These are phyloP conservation scores for Jacaranda copaia DNA, from an alignment of 257 asterid species.

Conservation along the genomic window DNA sequence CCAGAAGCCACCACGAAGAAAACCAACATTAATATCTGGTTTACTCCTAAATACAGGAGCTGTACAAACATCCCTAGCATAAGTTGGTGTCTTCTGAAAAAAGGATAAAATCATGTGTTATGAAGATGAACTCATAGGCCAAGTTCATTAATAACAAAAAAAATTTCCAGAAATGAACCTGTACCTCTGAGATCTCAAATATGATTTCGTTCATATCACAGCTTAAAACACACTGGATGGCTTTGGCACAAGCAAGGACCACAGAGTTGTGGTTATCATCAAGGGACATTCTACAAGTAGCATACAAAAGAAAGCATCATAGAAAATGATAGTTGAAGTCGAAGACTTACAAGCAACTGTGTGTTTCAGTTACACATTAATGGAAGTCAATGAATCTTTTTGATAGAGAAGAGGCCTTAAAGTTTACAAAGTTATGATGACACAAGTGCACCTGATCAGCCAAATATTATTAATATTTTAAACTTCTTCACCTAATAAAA, in stretches of 20 bases:
- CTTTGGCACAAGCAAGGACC: slow-evolving; percentile 86
- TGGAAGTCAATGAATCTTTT: not conserved
- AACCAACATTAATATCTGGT: slow-evolving; percentile 77
- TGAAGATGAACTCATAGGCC: slow-evolving; percentile 25
- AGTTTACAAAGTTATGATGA: too few species aligned
- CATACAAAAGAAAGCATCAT: slow-evolving; percentile 28
- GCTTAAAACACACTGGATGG: slow-evolving; percentile 72
- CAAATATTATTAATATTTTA: not conserved
- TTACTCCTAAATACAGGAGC: slow-evolving; percentile 95
- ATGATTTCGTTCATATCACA: slow-evolving; percentile 66
- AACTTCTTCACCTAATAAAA: not conserved
- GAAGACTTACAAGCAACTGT: slow-evolving; percentile 6
- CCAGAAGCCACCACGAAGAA: slow-evolving; percentile 97
- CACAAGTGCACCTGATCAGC: too few species aligned
- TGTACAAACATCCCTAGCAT: slow-evolving; percentile 58
- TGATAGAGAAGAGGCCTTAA: too few species aligned
- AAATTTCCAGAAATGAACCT: slow-evolving; percentile 15
- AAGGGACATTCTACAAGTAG: slow-evolving; percentile 69
- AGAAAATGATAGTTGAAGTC: slow-evolving; percentile 20
- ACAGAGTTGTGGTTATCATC: slow-evolving; percentile 90
- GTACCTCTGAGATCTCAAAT: slow-evolving; percentile 80
- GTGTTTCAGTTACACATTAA: slow-evolving; percentile 20
- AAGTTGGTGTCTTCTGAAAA: slow-evolving; percentile 71
- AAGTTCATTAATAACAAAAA: slow-evolving; percentile 30
- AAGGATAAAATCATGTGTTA: slow-evolving; percentile 34